phyloP scores from a whole-genome alignment of 2,329 filamentous ascomycete genomes.

The Diplodia sapinea region DNA sequence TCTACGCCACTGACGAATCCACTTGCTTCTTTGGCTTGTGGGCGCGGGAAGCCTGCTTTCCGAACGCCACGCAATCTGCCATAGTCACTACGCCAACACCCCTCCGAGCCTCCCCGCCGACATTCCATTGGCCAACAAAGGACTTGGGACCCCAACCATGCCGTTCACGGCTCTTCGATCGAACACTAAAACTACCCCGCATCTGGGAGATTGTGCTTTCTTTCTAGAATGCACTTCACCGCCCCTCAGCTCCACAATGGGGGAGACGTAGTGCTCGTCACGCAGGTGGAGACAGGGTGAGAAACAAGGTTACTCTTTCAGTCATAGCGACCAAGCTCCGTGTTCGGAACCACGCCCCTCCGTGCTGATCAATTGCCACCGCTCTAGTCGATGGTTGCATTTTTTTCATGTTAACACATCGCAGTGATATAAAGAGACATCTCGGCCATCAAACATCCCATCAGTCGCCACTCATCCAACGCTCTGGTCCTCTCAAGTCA shows the following conservation, averaged over 20 bases:
- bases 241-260: not conserved
- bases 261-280: not conserved
- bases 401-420: not conserved
- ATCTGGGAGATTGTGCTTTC: not conserved
- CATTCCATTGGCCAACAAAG: not conserved
- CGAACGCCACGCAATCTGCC: slow-evolving; percentile 13
- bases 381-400: too few species aligned
- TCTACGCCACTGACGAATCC: not conserved
- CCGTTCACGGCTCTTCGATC: not conserved
- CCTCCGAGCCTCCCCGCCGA: not conserved
- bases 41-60: slow-evolving; percentile 18
- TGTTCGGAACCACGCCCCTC: slow-evolving; percentile 4
- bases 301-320: not conserved
- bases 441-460: not conserved
- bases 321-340: not conserved
- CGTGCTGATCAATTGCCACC: slow-evolving; percentile 11
- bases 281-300: not conserved
- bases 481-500: too few species aligned
- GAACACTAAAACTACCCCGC: not conserved
- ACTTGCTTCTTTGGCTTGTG: not conserved
- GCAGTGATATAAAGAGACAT: slow-evolving; percentile 5
- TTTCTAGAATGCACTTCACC: not conserved
- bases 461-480: slow-evolving; percentile 7
- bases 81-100: not conserved
- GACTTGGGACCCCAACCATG: too few species aligned